Conservation (phyloP, 2,329 filamentous ascomycete species). For the Bipolaris zeicola region DNA sequence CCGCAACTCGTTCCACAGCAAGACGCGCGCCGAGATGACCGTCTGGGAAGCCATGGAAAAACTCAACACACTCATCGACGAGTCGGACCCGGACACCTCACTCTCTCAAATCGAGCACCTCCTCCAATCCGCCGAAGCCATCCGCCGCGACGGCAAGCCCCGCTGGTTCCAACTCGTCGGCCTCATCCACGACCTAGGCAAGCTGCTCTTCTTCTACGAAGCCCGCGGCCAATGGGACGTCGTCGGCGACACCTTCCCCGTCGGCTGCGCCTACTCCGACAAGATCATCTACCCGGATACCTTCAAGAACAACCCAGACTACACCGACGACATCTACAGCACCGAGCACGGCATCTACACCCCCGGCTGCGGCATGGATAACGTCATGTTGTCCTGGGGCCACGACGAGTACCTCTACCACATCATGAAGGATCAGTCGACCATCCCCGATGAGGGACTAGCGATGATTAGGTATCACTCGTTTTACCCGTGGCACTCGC, state of each 20-base stretch:
- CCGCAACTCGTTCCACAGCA: slow-evolving; percentile 71
- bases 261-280: slow-evolving; percentile 75
- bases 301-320: slow-evolving; percentile 79
- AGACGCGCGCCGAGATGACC: slow-evolving; percentile 75
- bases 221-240: slow-evolving; percentile 93
- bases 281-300: slow-evolving; percentile 81
- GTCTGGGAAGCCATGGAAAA: slow-evolving; percentile 94
- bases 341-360: slow-evolving; percentile 81
- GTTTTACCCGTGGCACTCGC: slow-evolving; percentile 90
- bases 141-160: slow-evolving; percentile 81
- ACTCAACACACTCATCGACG: slow-evolving; percentile 87
- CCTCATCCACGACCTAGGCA: slow-evolving; percentile 79
- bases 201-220: slow-evolving; percentile 79
- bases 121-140: slow-evolving; percentile 86
- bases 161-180: slow-evolving; percentile 82
- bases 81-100: slow-evolving; percentile 86
- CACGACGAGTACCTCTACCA: slow-evolving; percentile 89
- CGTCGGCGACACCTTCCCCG: slow-evolving; percentile 83
- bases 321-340: slow-evolving; percentile 70
- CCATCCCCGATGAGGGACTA: slow-evolving; percentile 77
- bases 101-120: slow-evolving; percentile 90
- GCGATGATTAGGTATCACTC: slow-evolving; percentile 94
- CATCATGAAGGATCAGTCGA: slow-evolving; percentile 81
- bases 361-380: slow-evolving; percentile 79
- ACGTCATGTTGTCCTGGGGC: slow-evolving; percentile 89